Evolutionary conservation across 2,329 filamentous ascomycete species (phyloP).

Genomic region (Sarocladium strictum): DNA sequence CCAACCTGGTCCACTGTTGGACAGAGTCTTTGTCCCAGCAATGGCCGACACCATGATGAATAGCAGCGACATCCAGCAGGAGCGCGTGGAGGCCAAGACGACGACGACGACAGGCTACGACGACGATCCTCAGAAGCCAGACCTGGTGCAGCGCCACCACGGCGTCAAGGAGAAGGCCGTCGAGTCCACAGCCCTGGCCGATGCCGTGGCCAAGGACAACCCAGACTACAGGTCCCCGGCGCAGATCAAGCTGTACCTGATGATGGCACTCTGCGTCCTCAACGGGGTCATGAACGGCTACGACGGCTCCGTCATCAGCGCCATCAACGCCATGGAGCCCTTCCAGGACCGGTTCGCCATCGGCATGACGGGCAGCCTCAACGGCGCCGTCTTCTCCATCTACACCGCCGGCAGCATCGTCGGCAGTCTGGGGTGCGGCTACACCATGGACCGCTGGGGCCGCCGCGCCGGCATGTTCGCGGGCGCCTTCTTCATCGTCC

Average conservation of each 20-base stretch:
- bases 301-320: slow-evolving; percentile 15
- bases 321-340: slow-evolving; percentile 16
- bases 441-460: slow-evolving; percentile 17
- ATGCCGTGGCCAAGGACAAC: slow-evolving; percentile 16
- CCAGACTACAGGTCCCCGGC: slow-evolving; percentile 13
- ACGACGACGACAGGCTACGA: slow-evolving; percentile 13
- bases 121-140: slow-evolving; percentile 4
- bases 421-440: slow-evolving; percentile 13
- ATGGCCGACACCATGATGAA: background rate
- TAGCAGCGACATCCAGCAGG: slow-evolving; percentile 4
- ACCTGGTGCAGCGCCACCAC: slow-evolving; percentile 8
- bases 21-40: background rate
- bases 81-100: slow-evolving; percentile 8
- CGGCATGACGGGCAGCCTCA: slow-evolving; percentile 12
- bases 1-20: too few relatives aligned
- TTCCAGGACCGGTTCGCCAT: slow-evolving; percentile 15
- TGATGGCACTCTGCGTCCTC: slow-evolving; percentile 17
- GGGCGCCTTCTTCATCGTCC: slow-evolving; percentile 12
- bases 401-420: slow-evolving; percentile 16
- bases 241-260: slow-evolving; percentile 14
- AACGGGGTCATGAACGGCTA: slow-evolving; percentile 13
- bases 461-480: slow-evolving; percentile 15
- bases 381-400: slow-evolving; percentile 14
- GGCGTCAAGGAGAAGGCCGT: slow-evolving; percentile 13
- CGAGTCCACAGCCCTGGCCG: slow-evolving; percentile 15